Evolutionary conservation across 495 filamentous ascomycete species (phyloP), one percentile per base, ranked within the genome.

Genomic region (Jackrogersella multiformis): DNA sequence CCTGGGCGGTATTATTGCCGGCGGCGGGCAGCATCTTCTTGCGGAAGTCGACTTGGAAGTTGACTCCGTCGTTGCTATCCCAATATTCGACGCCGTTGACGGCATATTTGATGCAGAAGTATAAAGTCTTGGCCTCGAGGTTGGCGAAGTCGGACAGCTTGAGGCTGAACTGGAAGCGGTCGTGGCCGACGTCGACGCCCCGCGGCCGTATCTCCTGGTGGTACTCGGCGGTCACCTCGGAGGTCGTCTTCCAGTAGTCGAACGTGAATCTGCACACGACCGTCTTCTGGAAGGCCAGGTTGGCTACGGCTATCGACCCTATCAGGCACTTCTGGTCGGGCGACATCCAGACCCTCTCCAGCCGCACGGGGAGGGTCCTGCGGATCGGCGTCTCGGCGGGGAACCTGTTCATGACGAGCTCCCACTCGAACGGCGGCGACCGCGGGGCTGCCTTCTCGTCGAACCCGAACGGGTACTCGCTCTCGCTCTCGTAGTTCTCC

Each of bases 191-290:
- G 12, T 88, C 79, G 6, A 73, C 76, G 42, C 91, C 88, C 56
- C 85, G 85, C 36, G 86, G 89, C 9, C 87, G 85, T 30, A 93
- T 84, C 78, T 96, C 91, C 56, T 90, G 85, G 75, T 88, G 90
- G 78, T 86, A 99, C 71, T 97, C 93, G 7, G 93, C 96, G 38
- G 85, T 83, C 2, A 99, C 90, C 74, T 99, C 95, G 1, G 95
- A 99, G 2, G 93, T 94, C 0, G 95, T 99, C 80, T 94, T 96
- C 95, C 95, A 99, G 74, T 94, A 93, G 77, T 99, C 95, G 56
- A 98, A 86, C 0, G 96, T 98, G 74, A 99, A 99, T 24, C 95
- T 87, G 75, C 92, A 93, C 18, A 90, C 86, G 36, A 99, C 94
- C 8, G 80, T 74, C 75, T 99, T 99, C 41, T 96, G 88, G 79